Conservation (phyloP, 805 yeast species). For the Candida corydali region DNA sequence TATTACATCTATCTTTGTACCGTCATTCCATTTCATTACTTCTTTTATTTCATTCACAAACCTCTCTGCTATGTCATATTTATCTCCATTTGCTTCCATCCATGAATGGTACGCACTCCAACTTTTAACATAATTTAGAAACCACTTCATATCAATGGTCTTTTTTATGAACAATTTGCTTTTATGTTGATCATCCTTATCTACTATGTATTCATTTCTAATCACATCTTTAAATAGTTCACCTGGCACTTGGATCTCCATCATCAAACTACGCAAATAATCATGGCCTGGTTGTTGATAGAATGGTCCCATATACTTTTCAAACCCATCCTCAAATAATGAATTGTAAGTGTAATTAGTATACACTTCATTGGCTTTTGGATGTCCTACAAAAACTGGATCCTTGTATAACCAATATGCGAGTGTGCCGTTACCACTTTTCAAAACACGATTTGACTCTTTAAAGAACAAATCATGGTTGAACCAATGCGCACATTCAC, state of each 20-base stretch:
- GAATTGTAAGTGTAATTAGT: slow-evolving; percentile 45
- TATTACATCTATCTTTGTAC: slow-evolving; percentile 39
- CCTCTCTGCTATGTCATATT: slow-evolving; percentile 45
- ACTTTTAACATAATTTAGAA: slow-evolving; percentile 26
- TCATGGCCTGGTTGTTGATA: slow-evolving; percentile 48
- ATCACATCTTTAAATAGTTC: slow-evolving; percentile 20
- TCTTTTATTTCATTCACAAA: slow-evolving; percentile 41
- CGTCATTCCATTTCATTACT: slow-evolving; percentile 43
- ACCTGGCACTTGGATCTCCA: slow-evolving; percentile 32
- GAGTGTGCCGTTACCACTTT: slow-evolving; percentile 61
- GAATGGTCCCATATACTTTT: slow-evolving; percentile 46
- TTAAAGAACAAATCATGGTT: slow-evolving; percentile 50
- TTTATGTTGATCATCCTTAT: slow-evolving; percentile 3
- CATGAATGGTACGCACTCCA: slow-evolving; percentile 39
- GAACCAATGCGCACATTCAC: slow-evolving; percentile 88
- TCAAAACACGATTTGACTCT: slow-evolving; percentile 47
- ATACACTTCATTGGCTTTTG: slow-evolving; percentile 53
- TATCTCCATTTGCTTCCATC: slow-evolving; percentile 29
- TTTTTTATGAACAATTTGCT: slow-evolving; percentile 10
- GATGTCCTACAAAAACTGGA: slow-evolving; percentile 52
- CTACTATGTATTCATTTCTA: slow-evolving; percentile 23
- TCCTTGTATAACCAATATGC: slow-evolving; percentile 81
- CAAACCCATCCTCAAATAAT: slow-evolving; percentile 20
- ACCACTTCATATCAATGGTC: slow-evolving; percentile 15
- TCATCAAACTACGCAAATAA: slow-evolving; percentile 31